Evolutionary conservation across 2,329 filamentous ascomycete genomes (phyloP).

Genomic region (Coniochaeta hoffmannii): DNA sequence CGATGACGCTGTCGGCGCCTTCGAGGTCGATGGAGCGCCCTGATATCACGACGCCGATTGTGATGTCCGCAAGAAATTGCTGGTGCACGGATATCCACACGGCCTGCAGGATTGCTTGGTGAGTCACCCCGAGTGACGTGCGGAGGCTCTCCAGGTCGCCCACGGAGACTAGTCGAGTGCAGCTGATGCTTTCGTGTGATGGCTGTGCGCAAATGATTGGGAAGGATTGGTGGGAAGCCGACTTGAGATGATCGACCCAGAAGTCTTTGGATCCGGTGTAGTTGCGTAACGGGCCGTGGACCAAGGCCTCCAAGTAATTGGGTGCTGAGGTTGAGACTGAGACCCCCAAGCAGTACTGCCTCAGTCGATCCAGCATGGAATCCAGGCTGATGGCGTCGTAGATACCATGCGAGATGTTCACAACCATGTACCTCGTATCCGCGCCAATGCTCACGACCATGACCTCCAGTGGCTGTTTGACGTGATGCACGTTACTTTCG

Average conservation of each 20-base stretch:
- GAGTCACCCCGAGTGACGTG: constrained; percentile 58
- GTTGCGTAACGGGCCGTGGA: constrained; percentile 58
- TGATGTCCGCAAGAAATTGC: constrained; percentile 32
- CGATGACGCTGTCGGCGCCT: constrained; percentile 59
- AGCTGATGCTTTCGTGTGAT: constrained; percentile 11
- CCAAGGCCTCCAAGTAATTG: constrained; percentile 58
- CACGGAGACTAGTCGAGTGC: constrained; percentile 26
- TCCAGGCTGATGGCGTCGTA: constrained; percentile 80
- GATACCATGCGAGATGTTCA: constrained; percentile 77
- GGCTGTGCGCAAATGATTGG: constrained; percentile 8
- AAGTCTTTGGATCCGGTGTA: constrained; percentile 43
- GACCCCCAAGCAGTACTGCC: constrained; percentile 36
- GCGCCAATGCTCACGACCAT: constrained; percentile 25
- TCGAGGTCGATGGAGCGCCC: constrained; percentile 67
- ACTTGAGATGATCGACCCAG: constrained; percentile 55
- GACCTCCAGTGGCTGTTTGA: constrained; percentile 46
- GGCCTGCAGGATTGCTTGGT: constrained; percentile 73
- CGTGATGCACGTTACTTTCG: constrained; percentile 35
- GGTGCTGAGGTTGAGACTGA: constrained; percentile 28
- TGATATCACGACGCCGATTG: constrained; percentile 70
- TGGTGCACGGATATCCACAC: constrained; percentile 62
- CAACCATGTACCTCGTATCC: constrained; percentile 33
- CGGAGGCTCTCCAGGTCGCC: constrained; percentile 43
- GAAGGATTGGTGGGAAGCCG: constrained; percentile 18
- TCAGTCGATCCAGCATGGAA: constrained; percentile 55